Evolutionary conservation across 495 filamentous ascomycete species (phyloP), one percentile per base, ranked within the genome.

Genomic region (Penicillium silybi): DNA sequence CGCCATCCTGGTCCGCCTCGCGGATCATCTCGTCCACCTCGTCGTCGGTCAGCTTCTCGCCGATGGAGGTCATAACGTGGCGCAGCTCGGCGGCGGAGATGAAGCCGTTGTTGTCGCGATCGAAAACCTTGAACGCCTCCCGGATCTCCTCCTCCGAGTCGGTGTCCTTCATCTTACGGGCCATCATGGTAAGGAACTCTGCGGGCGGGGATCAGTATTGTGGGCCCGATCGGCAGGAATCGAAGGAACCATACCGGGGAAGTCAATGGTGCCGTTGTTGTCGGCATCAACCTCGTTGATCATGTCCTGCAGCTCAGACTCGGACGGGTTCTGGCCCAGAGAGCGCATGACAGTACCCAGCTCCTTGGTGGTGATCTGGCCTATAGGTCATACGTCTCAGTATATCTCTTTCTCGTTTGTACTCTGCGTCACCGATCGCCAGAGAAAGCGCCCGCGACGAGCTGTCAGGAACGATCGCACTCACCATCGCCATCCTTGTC

Each of bases 161-260:
- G 60, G 95, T 97, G 66, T 97, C 95, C 83, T 97, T 98, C 95
- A 98, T 98, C 80, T 97, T 97, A 64, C 95, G 85, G 47, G 95
- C 93, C 93, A 98, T 98, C 95, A 97, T 98, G 53, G 93, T 97
- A 50, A 97, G 81, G 78, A 98, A 98, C 61, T 98, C 93, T 96
- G 62, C 48, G 50, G 47, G 41, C 26, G 51, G 42, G 43, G 19
- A 48, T 38, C 22, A 39, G 46, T 48, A 7, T 13, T 17, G 37
- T 10, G 42, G 25, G 9, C 22, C 11, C n/a, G 3, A 32, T 27
- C 25, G 15, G 11, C 3, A 17, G 1, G 11, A 19, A 18, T 4
- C 2, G 9, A 17, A 11, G 4, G n/a, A 8, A 39, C 56, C 58
- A 54, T 85, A 96, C 92, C 92, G 63, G 92, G 92, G 75, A 98